Conservation (phyloP, 2,329 filamentous ascomycete species). For the Basipetospora sp. region DNA sequence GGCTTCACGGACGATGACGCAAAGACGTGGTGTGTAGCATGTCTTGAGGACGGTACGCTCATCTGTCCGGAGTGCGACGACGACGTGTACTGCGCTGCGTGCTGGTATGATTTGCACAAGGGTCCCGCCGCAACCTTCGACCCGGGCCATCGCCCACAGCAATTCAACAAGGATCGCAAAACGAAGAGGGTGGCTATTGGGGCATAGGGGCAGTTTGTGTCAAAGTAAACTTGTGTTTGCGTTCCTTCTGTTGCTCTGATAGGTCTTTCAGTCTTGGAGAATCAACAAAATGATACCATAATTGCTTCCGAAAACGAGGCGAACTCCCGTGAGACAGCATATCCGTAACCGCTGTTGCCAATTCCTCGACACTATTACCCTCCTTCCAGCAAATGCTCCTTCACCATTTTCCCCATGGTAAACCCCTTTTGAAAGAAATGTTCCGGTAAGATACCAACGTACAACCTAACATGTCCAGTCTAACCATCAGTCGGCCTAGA, state of each 20-base stretch:
- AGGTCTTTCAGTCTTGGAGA: too few relatives aligned
- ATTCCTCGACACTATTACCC: neutral
- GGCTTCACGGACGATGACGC: conserved; percentile 53
- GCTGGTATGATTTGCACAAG: conserved; percentile 70
- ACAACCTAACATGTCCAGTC: too few relatives aligned
- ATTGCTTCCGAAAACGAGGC: too few relatives aligned
- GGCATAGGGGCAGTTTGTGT: conserved; percentile 15
- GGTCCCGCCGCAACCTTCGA: conserved; percentile 56
- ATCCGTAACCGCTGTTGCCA: neutral
- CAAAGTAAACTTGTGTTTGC: too few relatives aligned
- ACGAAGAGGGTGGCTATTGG: conserved; percentile 23
- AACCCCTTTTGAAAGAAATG: too few relatives aligned
- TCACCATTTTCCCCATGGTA: conserved; percentile 5
- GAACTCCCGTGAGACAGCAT: too few relatives aligned
- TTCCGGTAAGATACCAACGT: too few relatives aligned
- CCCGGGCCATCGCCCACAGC: conserved; percentile 55
- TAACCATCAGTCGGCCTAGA: too few relatives aligned
- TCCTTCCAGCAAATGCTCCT: conserved; percentile 4
- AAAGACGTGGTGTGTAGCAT: conserved; percentile 69
- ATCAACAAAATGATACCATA: too few relatives aligned
- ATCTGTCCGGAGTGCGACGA: conserved; percentile 56
- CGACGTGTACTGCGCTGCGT: conserved; percentile 61
- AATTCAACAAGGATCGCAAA: conserved; percentile 28
- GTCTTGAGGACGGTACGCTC: conserved; percentile 61
- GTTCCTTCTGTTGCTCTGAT: too few relatives aligned